Evolutionary conservation across 1,284 basidiomycete species (phyloP).

Genomic region (Mycosarcoma mackinlayi): DNA sequence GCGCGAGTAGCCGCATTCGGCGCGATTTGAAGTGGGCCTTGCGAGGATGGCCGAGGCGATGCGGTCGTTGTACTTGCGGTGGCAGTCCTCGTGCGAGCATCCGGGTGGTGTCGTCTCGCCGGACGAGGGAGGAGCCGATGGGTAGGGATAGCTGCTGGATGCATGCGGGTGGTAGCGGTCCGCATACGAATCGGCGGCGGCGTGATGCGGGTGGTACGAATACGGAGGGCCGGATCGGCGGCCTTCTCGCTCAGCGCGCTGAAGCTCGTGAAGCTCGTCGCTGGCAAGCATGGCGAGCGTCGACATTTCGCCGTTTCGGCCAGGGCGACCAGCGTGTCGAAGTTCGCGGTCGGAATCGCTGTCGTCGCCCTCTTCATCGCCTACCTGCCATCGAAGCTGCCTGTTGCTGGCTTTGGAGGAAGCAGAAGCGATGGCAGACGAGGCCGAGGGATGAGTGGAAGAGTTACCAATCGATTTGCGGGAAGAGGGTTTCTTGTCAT

Average conservation of each 20-base stretch:
- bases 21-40: constrained; percentile 28
- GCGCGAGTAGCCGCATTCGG: constrained; percentile 34
- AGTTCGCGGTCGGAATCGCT: constrained; percentile 58
- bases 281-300: constrained; percentile 64
- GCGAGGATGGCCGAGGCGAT: constrained; percentile 52
- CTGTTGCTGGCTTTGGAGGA: constrained; percentile 34
- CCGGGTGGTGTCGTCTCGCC: constrained; percentile 46
- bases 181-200: constrained; percentile 38
- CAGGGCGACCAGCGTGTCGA: constrained; percentile 15
- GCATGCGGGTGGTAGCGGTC: constrained; percentile 35
- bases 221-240: constrained; percentile 28
- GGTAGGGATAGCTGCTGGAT: constrained; percentile 24
- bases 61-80: constrained; percentile 60
- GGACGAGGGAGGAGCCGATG: constrained; percentile 9
- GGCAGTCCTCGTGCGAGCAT: constrained; percentile 62
- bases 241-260: constrained; percentile 58
- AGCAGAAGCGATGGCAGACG: constrained; percentile 35
- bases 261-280: constrained; percentile 63
- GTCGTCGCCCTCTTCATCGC: constrained; percentile 52
- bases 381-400: constrained; percentile 44
- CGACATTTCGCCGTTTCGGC: constrained; percentile 61
- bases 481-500: constrained; percentile 33
- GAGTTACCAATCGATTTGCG: constrained; percentile 30
- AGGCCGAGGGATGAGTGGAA: constrained; percentile 13
- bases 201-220: constrained; percentile 24